These are phyloP conservation scores for Gracilaria domingensis DNA, from an alignment of 23 red algal genomes.

Conservation along the genomic window DNA sequence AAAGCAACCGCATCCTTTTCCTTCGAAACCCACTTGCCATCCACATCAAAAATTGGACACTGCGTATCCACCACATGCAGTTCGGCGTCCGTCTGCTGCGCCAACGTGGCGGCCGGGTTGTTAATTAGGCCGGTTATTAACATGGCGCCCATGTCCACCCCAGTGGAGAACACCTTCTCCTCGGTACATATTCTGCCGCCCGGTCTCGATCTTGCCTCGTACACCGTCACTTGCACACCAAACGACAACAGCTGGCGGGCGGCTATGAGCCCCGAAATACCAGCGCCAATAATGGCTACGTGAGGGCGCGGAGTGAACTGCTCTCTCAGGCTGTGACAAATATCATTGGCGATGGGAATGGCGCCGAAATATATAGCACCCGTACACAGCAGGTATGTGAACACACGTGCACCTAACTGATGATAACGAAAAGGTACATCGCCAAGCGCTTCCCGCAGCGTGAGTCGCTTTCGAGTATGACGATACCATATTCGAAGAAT, in stretches of 20 bases:
- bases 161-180: constrained; percentile 16
- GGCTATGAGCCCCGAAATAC: constrained; percentile 86
- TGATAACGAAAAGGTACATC: constrained; percentile 70
- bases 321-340: not conserved
- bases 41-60: constrained; percentile 88
- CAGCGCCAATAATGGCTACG: constrained; percentile 85
- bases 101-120: constrained; percentile 79
- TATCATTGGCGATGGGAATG: constrained; percentile 38
- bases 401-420: constrained; percentile 44
- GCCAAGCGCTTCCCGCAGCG: constrained; percentile 19
- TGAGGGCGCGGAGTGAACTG: not conserved
- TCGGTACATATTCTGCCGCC: constrained; percentile 88
- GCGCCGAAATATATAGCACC: constrained; percentile 83
- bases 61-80: constrained; percentile 52
- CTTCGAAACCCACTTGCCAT: constrained; percentile 68
- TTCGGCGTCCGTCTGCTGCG: constrained; percentile 59
- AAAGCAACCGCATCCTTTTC: constrained; percentile 70
- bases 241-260: constrained; percentile 80
- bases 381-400: constrained; percentile 71
- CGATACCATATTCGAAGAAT: constrained; percentile 93
- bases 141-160: constrained; percentile 92
- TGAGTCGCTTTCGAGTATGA: constrained; percentile 33
- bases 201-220: constrained; percentile 77
- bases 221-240: constrained; percentile 65
- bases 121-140: constrained; percentile 85